A percentile compares a stretch with the other conserved stretches of the same genome.
Evolutionary conservation across 1,284 basidiomycete genomes (phyloP).

Genomic region (Ganoderma multipileum): DNA sequence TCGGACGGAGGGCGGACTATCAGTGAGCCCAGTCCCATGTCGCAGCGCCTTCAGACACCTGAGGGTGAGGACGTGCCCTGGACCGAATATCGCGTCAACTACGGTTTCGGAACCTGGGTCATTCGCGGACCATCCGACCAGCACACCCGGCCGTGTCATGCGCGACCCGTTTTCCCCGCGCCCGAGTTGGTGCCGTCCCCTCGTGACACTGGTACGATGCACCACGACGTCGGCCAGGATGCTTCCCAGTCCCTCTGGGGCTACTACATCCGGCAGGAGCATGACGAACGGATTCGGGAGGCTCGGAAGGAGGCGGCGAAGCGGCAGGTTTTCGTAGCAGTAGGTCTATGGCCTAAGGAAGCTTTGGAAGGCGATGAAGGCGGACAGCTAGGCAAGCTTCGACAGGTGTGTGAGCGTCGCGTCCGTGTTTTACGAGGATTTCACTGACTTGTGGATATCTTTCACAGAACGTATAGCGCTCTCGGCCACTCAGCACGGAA

Average conservation of each 20-base stretch:
- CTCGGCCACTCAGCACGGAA: not conserved
- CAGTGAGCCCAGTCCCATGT: not conserved
- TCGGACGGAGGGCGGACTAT: not conserved
- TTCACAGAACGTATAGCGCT: not conserved
- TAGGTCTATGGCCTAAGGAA: not conserved
- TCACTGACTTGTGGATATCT: not conserved
- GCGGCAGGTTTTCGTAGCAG: not conserved
- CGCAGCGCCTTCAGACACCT: not conserved
- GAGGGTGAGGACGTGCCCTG: not conserved
- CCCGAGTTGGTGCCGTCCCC: not conserved
- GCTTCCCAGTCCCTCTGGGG: not conserved
- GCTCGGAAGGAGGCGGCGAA: not conserved
- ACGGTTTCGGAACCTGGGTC: not conserved
- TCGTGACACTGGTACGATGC: not conserved
- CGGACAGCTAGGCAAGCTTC: not conserved
- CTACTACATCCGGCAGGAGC: not conserved
- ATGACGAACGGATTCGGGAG: not conserved
- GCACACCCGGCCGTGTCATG: not conserved
- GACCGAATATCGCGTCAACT: not conserved
- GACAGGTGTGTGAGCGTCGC: not conserved
- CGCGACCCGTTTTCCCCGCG: not conserved
- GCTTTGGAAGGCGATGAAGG: not conserved
- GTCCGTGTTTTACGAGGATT: not conserved
- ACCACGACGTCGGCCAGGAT: not conserved
- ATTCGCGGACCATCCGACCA: not conserved